Evolutionary conservation across 345 rosid genomes (phyloP).

Genomic region (Syzygium oleosum): DNA sequence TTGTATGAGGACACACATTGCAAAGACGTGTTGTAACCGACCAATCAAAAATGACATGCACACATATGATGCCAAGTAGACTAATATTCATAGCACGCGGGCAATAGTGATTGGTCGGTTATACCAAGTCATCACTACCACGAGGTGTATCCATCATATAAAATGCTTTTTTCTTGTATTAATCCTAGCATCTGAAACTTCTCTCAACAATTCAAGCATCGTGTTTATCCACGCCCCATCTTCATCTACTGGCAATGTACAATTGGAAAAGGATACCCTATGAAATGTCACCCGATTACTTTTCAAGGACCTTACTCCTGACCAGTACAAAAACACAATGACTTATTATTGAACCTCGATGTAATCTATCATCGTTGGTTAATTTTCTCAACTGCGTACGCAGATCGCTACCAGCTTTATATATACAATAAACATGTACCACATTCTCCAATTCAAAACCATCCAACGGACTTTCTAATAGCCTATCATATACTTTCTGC

Average conservation of each 20-base stretch:
- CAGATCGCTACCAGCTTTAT: background rate
- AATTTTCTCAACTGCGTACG: background rate
- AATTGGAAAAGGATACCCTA: background rate
- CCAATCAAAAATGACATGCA: background rate
- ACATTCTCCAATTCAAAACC: background rate
- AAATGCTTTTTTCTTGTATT: background rate
- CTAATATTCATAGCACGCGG: background rate
- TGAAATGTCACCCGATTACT: background rate
- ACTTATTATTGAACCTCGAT: background rate
- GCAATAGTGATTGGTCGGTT: background rate
- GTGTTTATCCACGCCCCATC: background rate
- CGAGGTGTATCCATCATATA: background rate
- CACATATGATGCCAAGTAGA: background rate
- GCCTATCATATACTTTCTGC: background rate
- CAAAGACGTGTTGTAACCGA: background rate
- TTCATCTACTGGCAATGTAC: background rate
- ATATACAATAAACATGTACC: background rate
- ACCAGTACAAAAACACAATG: background rate
- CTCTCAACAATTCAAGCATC: background rate
- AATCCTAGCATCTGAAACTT: background rate
- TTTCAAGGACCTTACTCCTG: background rate
- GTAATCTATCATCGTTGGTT: background rate
- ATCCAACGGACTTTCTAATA: background rate
- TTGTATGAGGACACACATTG: background rate
- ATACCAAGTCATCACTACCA: background rate